Percentiles rank a stretch among this genome's conserved stretches.
Conservation (phyloP, 2,329 filamentous ascomycete species). For the Hymenoscyphus repandus region DNA sequence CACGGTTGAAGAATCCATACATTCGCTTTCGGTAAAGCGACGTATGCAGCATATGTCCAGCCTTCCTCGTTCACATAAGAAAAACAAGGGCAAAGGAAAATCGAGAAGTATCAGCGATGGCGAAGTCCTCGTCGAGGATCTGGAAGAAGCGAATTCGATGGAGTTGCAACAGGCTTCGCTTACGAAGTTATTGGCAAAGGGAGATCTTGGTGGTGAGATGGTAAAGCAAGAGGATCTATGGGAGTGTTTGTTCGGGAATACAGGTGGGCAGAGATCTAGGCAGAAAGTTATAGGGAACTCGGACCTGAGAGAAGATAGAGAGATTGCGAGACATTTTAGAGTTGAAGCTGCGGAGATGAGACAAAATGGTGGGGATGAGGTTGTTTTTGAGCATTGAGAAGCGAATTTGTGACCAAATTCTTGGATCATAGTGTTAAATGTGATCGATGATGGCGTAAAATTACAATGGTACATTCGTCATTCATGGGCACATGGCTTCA, state of each 20-base stretch:
- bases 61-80: conserved; percentile 31
- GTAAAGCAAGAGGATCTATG: conserved; percentile 77
- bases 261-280: conserved; percentile 9
- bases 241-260: conserved; percentile 76
- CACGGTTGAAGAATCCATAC: conserved; percentile 88
- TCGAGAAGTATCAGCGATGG: conserved; percentile 38
- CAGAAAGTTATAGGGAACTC: conserved; percentile 8
- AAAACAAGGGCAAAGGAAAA: conserved; percentile 26
- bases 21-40: conserved; percentile 75
- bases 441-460: too few species aligned
- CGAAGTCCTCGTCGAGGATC: conserved; percentile 49
- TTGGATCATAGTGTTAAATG: too few species aligned
- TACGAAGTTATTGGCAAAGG: conserved; percentile 64
- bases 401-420: neutral
- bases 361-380: neutral
- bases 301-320: conserved; percentile 18
- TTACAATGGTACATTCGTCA: too few species aligned
- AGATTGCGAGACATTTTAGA: conserved; percentile 35
- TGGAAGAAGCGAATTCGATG: conserved; percentile 80
- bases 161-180: conserved; percentile 73
- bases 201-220: conserved; percentile 69
- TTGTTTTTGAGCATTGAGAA: neutral
- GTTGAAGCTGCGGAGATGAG: conserved; percentile 50
- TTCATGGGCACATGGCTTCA: too few species aligned
- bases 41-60: conserved; percentile 67